These are phyloP conservation scores for Gillenia trifoliata DNA, from an alignment of 306 rosid genomes.

Conservation along the genomic window DNA sequence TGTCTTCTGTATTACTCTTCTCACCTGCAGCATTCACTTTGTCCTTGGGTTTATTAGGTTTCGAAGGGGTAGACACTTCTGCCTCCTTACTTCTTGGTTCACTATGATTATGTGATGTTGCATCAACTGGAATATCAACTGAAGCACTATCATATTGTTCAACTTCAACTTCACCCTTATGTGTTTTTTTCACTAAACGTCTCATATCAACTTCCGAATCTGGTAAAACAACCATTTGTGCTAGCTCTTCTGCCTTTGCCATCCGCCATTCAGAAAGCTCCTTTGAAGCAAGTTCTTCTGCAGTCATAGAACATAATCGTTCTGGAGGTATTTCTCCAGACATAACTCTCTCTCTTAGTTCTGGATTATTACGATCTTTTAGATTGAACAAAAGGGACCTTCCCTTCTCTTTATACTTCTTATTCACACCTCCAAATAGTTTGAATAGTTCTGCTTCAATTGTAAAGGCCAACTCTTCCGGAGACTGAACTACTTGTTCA, in stretches of 20 bases:
- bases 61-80: slow-evolving; percentile 28
- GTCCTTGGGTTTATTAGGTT: slow-evolving; percentile 30
- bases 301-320: slow-evolving; percentile 85
- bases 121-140: slow-evolving; percentile 55
- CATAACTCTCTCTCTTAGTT: slow-evolving; percentile 87
- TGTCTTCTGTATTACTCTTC: slow-evolving; percentile 35
- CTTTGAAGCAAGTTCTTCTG: slow-evolving; percentile 98
- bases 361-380: slow-evolving; percentile 95
- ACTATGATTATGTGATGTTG: slow-evolving; percentile 33
- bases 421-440: slow-evolving; percentile 93
- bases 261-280: slow-evolving; percentile 98
- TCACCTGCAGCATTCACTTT: slow-evolving; percentile 24
- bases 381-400: slow-evolving; percentile 94
- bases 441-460: slow-evolving; percentile 87
- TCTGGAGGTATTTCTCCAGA: slow-evolving; percentile 75
- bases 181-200: slow-evolving; percentile 89
- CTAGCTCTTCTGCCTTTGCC: slow-evolving; percentile 99
- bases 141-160: slow-evolving; percentile 60
- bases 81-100: slow-evolving; percentile 33
- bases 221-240: slow-evolving; percentile 90
- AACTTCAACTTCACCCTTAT: slow-evolving; percentile 97
- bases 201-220: slow-evolving; percentile 80
- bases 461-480: slow-evolving; percentile 47
- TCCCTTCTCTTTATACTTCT: slow-evolving; percentile 98
- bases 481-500: slow-evolving; percentile 33